A percentile compares a stretch with the other conserved stretches of the same genome.
Conservation (phyloP, 2,329 filamentous ascomycete species). For the Aschersonia sp. region DNA sequence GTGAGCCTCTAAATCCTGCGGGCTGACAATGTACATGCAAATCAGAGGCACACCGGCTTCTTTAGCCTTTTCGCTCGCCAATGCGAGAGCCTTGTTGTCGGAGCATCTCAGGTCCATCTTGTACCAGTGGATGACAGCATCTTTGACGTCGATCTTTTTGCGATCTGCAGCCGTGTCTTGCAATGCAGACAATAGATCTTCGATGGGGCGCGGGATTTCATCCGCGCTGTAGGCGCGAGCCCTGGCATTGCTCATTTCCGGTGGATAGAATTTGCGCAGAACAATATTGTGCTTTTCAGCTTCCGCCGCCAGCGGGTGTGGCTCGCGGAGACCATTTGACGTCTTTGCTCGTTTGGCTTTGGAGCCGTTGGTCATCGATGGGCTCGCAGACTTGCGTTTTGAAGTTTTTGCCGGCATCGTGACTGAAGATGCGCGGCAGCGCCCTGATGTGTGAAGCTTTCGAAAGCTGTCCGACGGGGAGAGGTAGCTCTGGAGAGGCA, state of each 20-base stretch:
- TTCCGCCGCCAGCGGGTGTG: conserved; percentile 30
- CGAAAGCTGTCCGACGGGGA: background rate
- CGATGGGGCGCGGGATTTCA: conserved; percentile 57
- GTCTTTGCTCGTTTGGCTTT: conserved; percentile 18
- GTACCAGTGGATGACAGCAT: conserved; percentile 78
- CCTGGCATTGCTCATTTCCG: conserved; percentile 71
- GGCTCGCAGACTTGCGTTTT: conserved; percentile 14
- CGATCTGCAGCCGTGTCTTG: conserved; percentile 42
- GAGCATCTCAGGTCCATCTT: conserved; percentile 61
- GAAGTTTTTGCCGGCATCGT: conserved; percentile 14
- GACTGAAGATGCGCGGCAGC: conserved; percentile 2
- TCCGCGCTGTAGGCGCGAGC: conserved; percentile 61
- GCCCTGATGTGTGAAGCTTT: background rate
- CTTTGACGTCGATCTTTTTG: conserved; percentile 33
- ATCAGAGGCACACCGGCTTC: conserved; percentile 58
- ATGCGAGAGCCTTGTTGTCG: conserved; percentile 59
- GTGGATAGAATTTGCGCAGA: conserved; percentile 64
- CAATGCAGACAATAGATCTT: conserved; percentile 47
- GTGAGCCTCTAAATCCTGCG: conserved; percentile 75
- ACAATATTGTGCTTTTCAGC: conserved; percentile 46
- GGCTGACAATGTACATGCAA: conserved; percentile 64
- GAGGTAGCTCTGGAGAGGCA: background rate
- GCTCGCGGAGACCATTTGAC: conserved; percentile 23
- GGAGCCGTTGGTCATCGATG: conserved; percentile 9
- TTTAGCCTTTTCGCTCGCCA: conserved; percentile 52